Base-by-base conservation (phyloP, 495 filamentous ascomycete genomes). In the Penicillium taxi region DNA sequence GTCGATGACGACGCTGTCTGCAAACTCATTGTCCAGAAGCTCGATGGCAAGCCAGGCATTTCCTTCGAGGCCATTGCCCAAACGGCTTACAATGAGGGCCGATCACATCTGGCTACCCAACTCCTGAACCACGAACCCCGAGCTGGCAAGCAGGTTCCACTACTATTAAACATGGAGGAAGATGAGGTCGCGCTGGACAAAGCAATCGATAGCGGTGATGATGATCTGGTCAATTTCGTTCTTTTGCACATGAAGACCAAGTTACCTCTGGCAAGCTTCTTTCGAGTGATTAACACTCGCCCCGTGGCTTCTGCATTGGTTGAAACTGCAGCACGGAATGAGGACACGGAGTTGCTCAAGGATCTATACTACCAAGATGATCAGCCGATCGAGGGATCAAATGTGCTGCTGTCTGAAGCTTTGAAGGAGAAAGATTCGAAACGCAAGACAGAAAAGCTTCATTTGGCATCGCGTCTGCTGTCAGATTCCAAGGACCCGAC, bases 361-460 rank as follows among this genome's bases (percentile, higher is more conserved):
- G 91, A 96, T 56, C 71, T 98, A 16, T 98, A 90, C 63, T 96
- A 98, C 52, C 91, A 96, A 64, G 93, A 96, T 50, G 91, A 98
- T 58, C 82, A 89, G 5, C 82, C 87, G 0, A 64, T 86, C 15
- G 93, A 98, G 42, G 88, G 91, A 12, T 80, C 91, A 1, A 82
- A 87, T 41, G 77, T 96, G 5, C 82, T 96, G 28, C 55, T 96
- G 27, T 70, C 75, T 9, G 90, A 98, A 64, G 85, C 86, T 0
- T 61, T 94, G 5, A 58, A 67, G 5, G 78, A 85, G 50, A 66
- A 72, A 1, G 78, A 82, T 26, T 58, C 73, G 9, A 62, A 73
- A 19, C 75, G 78, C 2, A 74, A 75, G 39, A 67, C 66, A 7
- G 93, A 96, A 53, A 96, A 94, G 62, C 72, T 96, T n/a, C 77